A percentile compares a stretch with the other conserved stretches of the same genome.
These are phyloP conservation scores for Ogataea glucozyma DNA, from an alignment of 805 yeast species.

Conservation along the genomic window DNA sequence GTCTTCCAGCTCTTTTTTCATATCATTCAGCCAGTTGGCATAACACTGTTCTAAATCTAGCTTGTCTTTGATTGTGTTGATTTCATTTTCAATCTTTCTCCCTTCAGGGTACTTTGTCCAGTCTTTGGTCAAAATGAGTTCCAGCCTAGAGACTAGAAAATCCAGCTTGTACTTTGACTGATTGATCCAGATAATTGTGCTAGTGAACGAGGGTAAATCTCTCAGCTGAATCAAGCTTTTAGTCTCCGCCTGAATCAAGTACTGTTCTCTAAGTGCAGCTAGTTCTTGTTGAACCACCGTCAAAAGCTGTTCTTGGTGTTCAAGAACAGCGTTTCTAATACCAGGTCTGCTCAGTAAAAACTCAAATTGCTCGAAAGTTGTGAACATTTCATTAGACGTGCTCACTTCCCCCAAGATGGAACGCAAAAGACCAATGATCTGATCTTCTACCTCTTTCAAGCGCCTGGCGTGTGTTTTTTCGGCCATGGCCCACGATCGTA, in stretches of 20 bases:
- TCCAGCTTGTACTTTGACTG: conserved; percentile 49
- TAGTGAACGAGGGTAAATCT: conserved; percentile 49
- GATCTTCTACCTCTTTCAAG: conserved; percentile 46
- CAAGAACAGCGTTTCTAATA: conserved; percentile 58
- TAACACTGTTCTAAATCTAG: conserved; percentile 45
- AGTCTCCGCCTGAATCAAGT: conserved; percentile 35
- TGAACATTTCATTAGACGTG: conserved; percentile 51
- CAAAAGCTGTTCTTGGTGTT: conserved; percentile 55
- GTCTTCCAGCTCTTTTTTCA: conserved; percentile 11
- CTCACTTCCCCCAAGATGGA: conserved; percentile 39
- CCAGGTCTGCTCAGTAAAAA: conserved; percentile 53
- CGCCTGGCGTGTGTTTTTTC: conserved; percentile 45
- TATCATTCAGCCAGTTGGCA: conserved; percentile 47
- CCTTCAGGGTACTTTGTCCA: conserved; percentile 73
- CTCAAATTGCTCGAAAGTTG: conserved; percentile 49
- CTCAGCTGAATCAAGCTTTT: conserved; percentile 38
- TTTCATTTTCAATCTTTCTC: conserved; percentile 53
- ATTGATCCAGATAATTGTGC: conserved; percentile 52
- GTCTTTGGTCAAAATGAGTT: conserved; percentile 54
- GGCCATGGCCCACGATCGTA: conserved; percentile 42
- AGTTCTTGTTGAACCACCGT: conserved; percentile 51
- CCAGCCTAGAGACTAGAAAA: conserved; percentile 45
- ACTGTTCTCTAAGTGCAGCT: conserved; percentile 40
- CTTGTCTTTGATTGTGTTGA: conserved; percentile 44
- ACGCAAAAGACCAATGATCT: conserved; percentile 43